Evolutionary conservation across 1,284 basidiomycete species (phyloP).

Genomic region (Fomitopsis betulina): DNA sequence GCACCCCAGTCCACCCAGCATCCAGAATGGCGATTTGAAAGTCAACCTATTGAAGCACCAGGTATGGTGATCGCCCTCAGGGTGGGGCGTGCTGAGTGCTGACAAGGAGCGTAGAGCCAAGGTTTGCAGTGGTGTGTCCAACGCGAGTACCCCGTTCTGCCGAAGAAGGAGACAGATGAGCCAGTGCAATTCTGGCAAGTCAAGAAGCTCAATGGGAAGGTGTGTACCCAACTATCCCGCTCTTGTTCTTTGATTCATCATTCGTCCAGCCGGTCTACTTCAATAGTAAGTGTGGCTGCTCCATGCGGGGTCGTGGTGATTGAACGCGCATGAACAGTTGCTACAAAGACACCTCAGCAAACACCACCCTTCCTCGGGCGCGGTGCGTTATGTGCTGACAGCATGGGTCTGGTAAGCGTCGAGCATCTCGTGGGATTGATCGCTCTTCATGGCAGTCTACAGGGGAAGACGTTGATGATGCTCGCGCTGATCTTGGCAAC

Average conservation of each 20-base stretch:
- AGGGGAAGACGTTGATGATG: constrained; percentile 87
- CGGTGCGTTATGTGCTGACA: constrained; percentile 84
- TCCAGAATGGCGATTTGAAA: constrained; percentile 54
- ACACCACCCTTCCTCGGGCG: constrained; percentile 65
- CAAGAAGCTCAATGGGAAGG: constrained; percentile 49
- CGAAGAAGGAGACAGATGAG: constrained; percentile 57
- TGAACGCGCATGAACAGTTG: constrained; percentile 42
- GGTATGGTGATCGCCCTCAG: constrained; percentile 32
- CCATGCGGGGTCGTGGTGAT: background rate
- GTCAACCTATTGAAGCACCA: constrained; percentile 80
- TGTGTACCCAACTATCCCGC: constrained; percentile 16
- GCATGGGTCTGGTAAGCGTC: constrained; percentile 67
- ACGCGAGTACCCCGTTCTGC: constrained; percentile 70
- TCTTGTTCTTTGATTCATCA: background rate
- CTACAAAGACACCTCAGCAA: constrained; percentile 74
- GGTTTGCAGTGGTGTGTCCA: constrained; percentile 77
- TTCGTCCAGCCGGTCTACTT: constrained; percentile 52
- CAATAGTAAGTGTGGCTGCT: constrained; percentile 45
- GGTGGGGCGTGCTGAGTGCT: background rate
- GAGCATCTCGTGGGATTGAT: background rate
- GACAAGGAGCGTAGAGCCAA: constrained; percentile 48
- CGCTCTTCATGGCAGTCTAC: background rate
- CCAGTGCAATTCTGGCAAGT: constrained; percentile 88
- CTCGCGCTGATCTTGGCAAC: constrained; percentile 74
- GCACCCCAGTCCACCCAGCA: constrained; percentile 65